Conservation (phyloP, 73 alveolate genomes). For the Paramecium primaurelia region DNA sequence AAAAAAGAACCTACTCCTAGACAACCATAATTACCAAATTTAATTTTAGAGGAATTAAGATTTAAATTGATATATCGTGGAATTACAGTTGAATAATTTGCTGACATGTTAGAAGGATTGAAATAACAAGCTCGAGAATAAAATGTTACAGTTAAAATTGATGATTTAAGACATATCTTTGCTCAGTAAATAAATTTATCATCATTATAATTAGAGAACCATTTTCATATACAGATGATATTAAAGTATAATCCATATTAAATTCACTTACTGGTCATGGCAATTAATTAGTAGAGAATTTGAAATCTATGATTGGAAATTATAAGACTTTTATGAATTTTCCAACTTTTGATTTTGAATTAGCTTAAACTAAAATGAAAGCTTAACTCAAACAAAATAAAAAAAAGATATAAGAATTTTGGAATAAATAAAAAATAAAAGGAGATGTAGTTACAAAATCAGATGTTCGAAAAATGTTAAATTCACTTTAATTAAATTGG, state of each 20-base stretch:
- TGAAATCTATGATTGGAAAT: neutral
- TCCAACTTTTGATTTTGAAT: conserved; percentile 34
- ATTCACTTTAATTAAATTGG: neutral
- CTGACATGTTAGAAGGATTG: neutral
- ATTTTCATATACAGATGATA: neutral
- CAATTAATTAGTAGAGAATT: neutral
- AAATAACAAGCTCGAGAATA: conserved; percentile 1
- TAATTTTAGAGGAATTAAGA: neutral
- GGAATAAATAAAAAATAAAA: neutral
- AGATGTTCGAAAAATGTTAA: neutral
- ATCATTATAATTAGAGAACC: neutral
- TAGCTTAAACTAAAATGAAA: neutral
- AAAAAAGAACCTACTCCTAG: neutral
- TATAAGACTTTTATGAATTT: neutral
- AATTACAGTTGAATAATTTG: neutral
- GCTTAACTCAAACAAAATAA: neutral
- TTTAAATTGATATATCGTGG: neutral
- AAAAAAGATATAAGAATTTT: conserved; percentile 5
- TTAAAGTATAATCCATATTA: neutral
- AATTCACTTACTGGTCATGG: neutral
- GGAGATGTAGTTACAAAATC: neutral
- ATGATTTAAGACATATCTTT: conserved; percentile 29
- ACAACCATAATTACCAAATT: neutral
- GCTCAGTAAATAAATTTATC: neutral
- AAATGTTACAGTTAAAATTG: neutral